Percentiles rank a stretch among this genome's conserved stretches.
These are phyloP conservation scores for Fusarium siculi DNA, from an alignment of 2,329 filamentous ascomycete genomes.

Conservation along the genomic window DNA sequence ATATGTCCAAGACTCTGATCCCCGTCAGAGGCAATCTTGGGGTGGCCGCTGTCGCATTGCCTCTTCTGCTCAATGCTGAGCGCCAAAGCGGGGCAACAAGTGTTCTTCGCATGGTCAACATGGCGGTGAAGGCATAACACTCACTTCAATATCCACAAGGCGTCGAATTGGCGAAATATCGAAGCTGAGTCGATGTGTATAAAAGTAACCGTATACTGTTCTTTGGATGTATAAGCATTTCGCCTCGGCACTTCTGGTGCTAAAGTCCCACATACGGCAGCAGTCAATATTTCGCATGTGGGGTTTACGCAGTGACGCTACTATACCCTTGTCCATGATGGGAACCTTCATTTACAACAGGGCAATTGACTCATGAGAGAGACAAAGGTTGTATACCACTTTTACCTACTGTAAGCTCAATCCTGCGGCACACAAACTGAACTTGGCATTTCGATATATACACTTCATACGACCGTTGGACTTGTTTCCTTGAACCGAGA, in stretches of 20 bases:
- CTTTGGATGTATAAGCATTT: background rate
- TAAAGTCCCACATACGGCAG: background rate
- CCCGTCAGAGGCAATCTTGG: background rate
- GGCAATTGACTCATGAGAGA: background rate
- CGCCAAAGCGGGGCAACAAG: background rate
- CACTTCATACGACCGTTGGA: too few relatives aligned
- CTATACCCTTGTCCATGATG: background rate
- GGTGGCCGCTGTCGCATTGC: background rate
- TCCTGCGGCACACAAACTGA: rapidly evolving
- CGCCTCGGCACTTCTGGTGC: background rate
- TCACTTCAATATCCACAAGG: too few relatives aligned
- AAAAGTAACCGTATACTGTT: too few relatives aligned
- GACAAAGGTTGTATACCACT: too few relatives aligned
- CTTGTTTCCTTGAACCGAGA: too few relatives aligned
- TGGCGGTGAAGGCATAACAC: background rate
- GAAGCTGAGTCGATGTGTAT: rapidly evolving
- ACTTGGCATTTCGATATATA: rapidly evolving
- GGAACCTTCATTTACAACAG: background rate
- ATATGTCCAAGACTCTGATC: background rate
- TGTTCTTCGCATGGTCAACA: background rate
- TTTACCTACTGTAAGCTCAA: too few relatives aligned
- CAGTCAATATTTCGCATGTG: background rate
- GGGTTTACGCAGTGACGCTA: background rate
- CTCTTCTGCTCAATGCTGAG: background rate
- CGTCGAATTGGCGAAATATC: background rate